These are phyloP conservation scores for Nidularia pulvinata DNA, from an alignment of 768 basidiomycete species.

Conservation along the genomic window DNA sequence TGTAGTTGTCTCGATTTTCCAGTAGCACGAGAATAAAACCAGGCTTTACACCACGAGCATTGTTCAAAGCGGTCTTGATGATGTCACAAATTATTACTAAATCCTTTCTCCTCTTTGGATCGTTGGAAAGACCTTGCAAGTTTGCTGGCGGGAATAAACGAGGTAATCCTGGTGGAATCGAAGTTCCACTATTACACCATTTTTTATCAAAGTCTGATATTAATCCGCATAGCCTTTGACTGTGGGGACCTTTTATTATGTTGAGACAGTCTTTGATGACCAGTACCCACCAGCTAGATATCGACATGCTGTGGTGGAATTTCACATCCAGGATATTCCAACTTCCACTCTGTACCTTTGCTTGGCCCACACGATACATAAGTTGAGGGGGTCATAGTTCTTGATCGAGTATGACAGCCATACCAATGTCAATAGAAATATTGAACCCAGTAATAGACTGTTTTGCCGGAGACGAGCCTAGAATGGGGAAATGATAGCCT, in stretches of 20 bases:
- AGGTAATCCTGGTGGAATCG: background rate
- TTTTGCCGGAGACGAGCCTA: slow-evolving; percentile 44
- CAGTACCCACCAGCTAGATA: slow-evolving; percentile 67
- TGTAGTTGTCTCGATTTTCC: slow-evolving; percentile 62
- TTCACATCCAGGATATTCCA: slow-evolving; percentile 81
- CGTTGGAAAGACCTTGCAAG: background rate
- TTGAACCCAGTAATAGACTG: slow-evolving; percentile 52
- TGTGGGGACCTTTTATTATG: slow-evolving; percentile 31
- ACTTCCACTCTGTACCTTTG: slow-evolving; percentile 52
- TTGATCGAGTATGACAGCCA: slow-evolving; percentile 67
- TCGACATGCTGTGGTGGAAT: slow-evolving; percentile 54
- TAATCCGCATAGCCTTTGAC: background rate
- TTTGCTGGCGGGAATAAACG: background rate
- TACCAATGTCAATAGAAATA: slow-evolving; percentile 49
- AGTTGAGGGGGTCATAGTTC: slow-evolving; percentile 61
- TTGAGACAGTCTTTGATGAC: slow-evolving; percentile 51
- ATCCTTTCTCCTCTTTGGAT: background rate
- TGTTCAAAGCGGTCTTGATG: background rate
- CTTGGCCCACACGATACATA: slow-evolving; percentile 46
- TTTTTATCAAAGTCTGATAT: background rate
- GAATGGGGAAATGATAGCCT: slow-evolving; percentile 51
- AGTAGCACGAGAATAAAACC: slow-evolving; percentile 73
- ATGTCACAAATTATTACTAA: background rate
- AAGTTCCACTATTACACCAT: background rate
- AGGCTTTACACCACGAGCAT: slow-evolving; percentile 34